Evolutionary conservation across 345 rosid genomes (phyloP).

Genomic region (Iberis pinnata): DNA sequence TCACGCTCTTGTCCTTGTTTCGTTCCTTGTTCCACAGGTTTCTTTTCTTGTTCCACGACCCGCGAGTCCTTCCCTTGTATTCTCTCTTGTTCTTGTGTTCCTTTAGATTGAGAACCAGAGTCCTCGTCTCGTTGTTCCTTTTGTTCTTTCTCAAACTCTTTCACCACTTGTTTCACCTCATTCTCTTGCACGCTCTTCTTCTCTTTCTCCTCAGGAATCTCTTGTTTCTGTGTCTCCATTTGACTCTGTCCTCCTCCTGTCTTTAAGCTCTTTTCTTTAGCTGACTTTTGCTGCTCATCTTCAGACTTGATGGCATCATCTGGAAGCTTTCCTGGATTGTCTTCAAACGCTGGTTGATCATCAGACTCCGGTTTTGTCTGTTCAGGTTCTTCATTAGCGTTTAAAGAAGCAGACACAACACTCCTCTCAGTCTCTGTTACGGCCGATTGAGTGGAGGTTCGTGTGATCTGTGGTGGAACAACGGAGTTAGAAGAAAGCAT

Average conservation of each 20-base stretch:
- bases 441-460: slow-evolving; percentile 32
- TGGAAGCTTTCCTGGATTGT: slow-evolving; percentile 82
- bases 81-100: slow-evolving; percentile 21
- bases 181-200: slow-evolving; percentile 15
- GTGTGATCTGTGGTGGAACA: slow-evolving; percentile 33
- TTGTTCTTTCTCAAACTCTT: slow-evolving; percentile 34
- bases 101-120: slow-evolving; percentile 33
- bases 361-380: slow-evolving; percentile 29
- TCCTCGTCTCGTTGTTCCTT: slow-evolving; percentile 47
- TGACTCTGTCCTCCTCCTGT: slow-evolving; percentile 34
- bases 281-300: slow-evolving; percentile 22
- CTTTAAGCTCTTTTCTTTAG: slow-evolving; percentile 28
- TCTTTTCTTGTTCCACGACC: slow-evolving; percentile 35
- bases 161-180: slow-evolving; percentile 20
- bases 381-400: slow-evolving; percentile 11
- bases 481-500: slow-evolving; percentile 56
- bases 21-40: slow-evolving; percentile 34
- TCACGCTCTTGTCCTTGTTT: slow-evolving; percentile 23
- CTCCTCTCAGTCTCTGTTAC: slow-evolving; percentile 23
- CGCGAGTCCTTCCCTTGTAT: slow-evolving; percentile 32
- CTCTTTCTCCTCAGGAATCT: slow-evolving; percentile 11
- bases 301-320: slow-evolving; percentile 73
- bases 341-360: slow-evolving; percentile 42
- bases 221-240: slow-evolving; percentile 34
- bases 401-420: slow-evolving; percentile 22